These are phyloP conservation scores for Serendipita sp. DNA, from an alignment of 768 basidiomycete genomes.

Conservation along the genomic window DNA sequence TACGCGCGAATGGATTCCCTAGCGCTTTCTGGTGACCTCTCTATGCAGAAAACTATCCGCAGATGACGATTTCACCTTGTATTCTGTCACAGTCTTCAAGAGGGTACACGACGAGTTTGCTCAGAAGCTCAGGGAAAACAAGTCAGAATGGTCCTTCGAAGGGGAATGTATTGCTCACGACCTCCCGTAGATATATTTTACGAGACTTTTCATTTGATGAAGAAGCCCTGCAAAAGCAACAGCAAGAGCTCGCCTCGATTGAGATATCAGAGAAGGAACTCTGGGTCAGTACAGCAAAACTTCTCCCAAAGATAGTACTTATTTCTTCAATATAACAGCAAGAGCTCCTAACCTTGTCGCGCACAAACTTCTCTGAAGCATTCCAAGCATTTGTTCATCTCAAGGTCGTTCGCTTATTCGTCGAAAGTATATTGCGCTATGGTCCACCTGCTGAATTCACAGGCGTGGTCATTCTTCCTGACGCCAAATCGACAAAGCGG, in stretches of 20 bases:
- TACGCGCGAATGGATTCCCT: conserved; percentile 23
- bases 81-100: conserved; percentile 75
- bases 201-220: conserved; percentile 90
- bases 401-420: conserved; percentile 79
- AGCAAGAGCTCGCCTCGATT: conserved; percentile 62
- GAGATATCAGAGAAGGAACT: conserved; percentile 86
- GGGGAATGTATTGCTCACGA: conserved; percentile 7
- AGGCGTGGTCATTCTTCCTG: conserved; percentile 77
- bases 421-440: conserved; percentile 90
- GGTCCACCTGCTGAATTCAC: conserved; percentile 86
- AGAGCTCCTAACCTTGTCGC: conserved; percentile 73
- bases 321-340: conserved; percentile 34
- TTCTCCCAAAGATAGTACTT: background rate
- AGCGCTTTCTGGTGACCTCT: background rate
- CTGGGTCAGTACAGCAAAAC: conserved; percentile 46
- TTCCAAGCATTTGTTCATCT: conserved; percentile 89
- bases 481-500: conserved; percentile 69
- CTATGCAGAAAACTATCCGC: conserved; percentile 46
- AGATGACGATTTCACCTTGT: conserved; percentile 82
- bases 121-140: conserved; percentile 90
- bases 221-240: conserved; percentile 62
- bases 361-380: conserved; percentile 94
- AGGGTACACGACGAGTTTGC: conserved; percentile 82
- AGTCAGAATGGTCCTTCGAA: conserved; percentile 32
- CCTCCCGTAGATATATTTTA: conserved; percentile 55